phyloP scores from a whole-genome alignment of 2,329 filamentous ascomycete genomes.

The Botryotinia calthae region DNA sequence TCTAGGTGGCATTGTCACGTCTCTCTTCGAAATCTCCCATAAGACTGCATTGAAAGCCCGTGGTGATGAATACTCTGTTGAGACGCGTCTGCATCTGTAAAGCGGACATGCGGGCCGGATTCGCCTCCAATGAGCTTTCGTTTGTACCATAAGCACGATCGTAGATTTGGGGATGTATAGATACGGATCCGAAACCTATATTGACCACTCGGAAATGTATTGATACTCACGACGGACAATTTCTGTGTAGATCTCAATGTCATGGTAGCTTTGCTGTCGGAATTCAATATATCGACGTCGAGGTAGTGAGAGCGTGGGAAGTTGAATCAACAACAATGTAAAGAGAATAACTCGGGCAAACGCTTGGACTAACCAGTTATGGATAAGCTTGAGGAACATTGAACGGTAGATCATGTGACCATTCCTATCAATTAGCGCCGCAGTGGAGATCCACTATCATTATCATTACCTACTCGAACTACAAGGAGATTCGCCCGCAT shows the following conservation, averaged over 20 bases:
- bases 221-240: not conserved
- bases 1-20: constrained; percentile 7
- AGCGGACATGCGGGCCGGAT: constrained; percentile 25
- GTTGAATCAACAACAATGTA: not conserved
- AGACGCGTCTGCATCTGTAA: constrained; percentile 9
- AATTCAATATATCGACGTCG: not conserved
- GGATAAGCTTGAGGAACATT: not conserved
- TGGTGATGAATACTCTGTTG: constrained; percentile 8
- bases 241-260: not conserved
- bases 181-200: constrained; percentile 13
- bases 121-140: constrained; percentile 20
- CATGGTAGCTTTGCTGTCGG: not conserved
- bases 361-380: not conserved
- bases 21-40: not conserved
- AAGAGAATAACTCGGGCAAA: not conserved
- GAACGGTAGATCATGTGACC: not conserved
- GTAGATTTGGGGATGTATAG: not conserved
- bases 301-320: not conserved
- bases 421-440: not conserved
- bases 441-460: not conserved
- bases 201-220: constrained; percentile 6
- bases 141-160: constrained; percentile 7
- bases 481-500: not conserved
- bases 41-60: not conserved
- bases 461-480: not conserved